Percentiles rank a stretch among this genome's conserved stretches.
These are phyloP conservation scores for Zygoascus bituminiphila DNA, from an alignment of 805 yeast species.

Conservation along the genomic window DNA sequence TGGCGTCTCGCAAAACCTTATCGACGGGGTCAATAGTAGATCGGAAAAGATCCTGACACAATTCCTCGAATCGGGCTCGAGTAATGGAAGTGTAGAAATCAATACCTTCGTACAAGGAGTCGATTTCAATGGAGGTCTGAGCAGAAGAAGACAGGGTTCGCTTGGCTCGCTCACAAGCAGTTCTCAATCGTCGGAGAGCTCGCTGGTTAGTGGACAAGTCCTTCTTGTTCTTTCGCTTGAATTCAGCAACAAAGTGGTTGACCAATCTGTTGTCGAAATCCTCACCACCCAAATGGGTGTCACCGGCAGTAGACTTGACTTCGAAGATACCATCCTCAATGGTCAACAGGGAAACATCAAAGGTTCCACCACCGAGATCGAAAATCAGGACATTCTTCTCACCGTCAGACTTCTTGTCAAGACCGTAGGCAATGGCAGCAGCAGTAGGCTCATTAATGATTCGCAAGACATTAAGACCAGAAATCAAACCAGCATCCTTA, in stretches of 20 bases:
- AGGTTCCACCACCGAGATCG: conserved; percentile 97
- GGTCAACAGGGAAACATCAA: conserved; percentile 80
- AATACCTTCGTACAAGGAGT: conserved; percentile 88
- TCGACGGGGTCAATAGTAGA: conserved; percentile 92
- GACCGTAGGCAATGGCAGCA: conserved; percentile 95
- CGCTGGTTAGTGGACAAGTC: conserved; percentile 90
- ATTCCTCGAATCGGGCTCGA: conserved; percentile 96
- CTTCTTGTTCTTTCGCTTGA: conserved; percentile 97
- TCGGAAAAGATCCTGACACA: conserved; percentile 90
- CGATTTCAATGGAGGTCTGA: conserved; percentile 91
- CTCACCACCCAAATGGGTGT: conserved; percentile 96
- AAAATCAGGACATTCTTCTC: conserved; percentile 88
- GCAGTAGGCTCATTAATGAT: conserved; percentile 91
- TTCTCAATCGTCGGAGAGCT: conserved; percentile 96
- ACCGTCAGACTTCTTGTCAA: conserved; percentile 62
- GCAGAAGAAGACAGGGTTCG: conserved; percentile 95
- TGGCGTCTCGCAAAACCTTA: conserved; percentile 85
- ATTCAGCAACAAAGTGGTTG: conserved; percentile 85
- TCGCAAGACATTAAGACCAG: conserved; percentile 77
- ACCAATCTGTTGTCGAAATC: conserved; percentile 96
- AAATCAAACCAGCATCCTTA: conserved; percentile 82
- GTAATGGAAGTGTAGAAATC: conserved; percentile 95
- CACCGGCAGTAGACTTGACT: conserved; percentile 92
- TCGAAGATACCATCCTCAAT: conserved; percentile 90
- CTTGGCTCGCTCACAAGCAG: conserved; percentile 99